Evolutionary conservation across 2,329 filamentous ascomycete species (phyloP), one percentile per base, ranked within the genome.

Genomic region (Cladosporium sp.): DNA sequence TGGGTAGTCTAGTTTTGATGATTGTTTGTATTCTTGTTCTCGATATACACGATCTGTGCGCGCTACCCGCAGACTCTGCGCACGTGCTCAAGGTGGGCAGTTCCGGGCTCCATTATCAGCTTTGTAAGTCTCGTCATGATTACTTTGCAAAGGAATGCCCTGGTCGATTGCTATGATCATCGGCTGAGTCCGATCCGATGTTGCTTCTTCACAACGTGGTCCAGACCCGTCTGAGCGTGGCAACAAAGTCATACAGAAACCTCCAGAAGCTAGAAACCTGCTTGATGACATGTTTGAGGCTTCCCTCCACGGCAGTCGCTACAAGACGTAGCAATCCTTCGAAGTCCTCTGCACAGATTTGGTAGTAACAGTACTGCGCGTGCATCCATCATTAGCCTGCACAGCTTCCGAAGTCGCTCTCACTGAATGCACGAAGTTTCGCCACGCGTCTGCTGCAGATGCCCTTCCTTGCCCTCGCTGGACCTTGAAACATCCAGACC

Each of bases 181-280:
- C 44, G 59, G 47, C 47, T 62, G 47, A 21, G 10, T 36, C 47
- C 59, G 59, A 52, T 62, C 55, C 34, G 55, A 58, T 41, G 18
- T 14, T 41, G 41, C 28, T 61, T 51, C 41, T 51, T 49, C 18
- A 61, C 24, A 61, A 6, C 12, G 12, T 28, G 34, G 34, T 38
- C 55, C 8, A 58, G 34, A 18, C 55, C 32, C 21, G n/a, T 24
- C n/a, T 34, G 14, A 58, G 14, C 30, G 55, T 34, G n/a, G 21
- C 4, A 21, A 36, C 14, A 34, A 41, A 34, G 21, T 28, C n/a
- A n/a, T n/a, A 30, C 28, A 55, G 52, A 34, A 55, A 34, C 52
- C 28, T 32, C 26, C 52, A 34, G 30, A 55, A 32, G 28, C n/a
- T 34, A 34, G 51, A 32, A 54, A 21, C 26, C 26, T 32, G 52